Evolutionary conservation across 2,329 filamentous ascomycete genomes (phyloP).

Genomic region (Penicillium sp.): DNA sequence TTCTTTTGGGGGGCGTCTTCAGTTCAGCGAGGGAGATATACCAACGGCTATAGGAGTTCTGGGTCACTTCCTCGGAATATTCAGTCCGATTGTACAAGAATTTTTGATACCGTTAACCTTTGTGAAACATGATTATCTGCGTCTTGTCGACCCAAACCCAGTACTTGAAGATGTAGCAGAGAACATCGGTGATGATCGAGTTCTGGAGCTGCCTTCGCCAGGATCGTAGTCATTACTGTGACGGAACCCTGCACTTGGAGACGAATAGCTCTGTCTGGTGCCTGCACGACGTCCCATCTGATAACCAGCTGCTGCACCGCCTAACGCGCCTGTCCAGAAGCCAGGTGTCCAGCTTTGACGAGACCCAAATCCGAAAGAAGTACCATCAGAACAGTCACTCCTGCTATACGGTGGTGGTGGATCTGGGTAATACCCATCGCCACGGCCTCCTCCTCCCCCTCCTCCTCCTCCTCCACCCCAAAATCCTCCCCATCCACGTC

Average conservation of each 20-base stretch:
- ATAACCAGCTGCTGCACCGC: constrained; percentile 42
- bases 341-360: constrained; percentile 41
- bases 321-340: constrained; percentile 44
- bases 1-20: not conserved
- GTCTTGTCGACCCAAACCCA: constrained; percentile 44
- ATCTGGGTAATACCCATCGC: constrained; percentile 26
- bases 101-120: not conserved
- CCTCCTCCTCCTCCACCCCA: constrained; percentile 33
- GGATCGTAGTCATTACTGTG: constrained; percentile 19
- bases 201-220: constrained; percentile 33
- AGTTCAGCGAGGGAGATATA: not conserved
- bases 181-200: constrained; percentile 29
- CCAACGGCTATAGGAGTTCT: not conserved
- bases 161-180: constrained; percentile 35
- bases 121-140: constrained; percentile 26
- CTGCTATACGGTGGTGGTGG: constrained; percentile 41
- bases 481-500: constrained; percentile 23
- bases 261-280: constrained; percentile 9
- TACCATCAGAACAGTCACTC: constrained; percentile 17
- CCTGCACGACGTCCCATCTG: constrained; percentile 31
- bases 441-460: constrained; percentile 29
- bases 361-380: constrained; percentile 9
- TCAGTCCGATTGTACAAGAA: not conserved
- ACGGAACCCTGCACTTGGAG: constrained; percentile 13
- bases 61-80: not conserved